Base-by-base conservation (phyloP, 2,329 filamentous ascomycete species). In the Fusarium sp. region DNA sequence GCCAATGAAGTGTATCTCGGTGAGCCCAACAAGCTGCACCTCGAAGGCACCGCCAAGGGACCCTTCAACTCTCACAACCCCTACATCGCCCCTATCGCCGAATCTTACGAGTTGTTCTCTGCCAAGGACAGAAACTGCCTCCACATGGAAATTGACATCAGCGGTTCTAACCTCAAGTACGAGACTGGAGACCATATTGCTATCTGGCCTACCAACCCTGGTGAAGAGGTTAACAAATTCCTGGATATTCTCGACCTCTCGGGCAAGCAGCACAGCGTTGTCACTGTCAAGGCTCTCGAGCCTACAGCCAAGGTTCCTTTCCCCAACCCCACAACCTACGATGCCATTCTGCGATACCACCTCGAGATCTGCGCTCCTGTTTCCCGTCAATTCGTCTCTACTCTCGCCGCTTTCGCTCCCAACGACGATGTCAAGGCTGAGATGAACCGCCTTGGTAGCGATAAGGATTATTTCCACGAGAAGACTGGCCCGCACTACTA, bases 161-260 rank as follows among this genome's bases (percentile, higher is more conserved):
- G 91, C 78, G 93, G 90, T 76, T 97, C 95, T 58, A 97, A 97
- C 81, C 86, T 99, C 71, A 90, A 89, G 47, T 99, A 99, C 86
- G 94, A 97, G 77, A 99, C 96, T 57, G 96, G 96, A 81, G 97
- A 99, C 80, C 97, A 99, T 82, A 93, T 99, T 79, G 96, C 96
- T 45, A 85, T 99, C 77, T 99, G 97, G 97, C 96, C 97, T 41
- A 97, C 94, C 55, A 99, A 99, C 82, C 87, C 96, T 65, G 96
- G 96, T 64, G 91, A 90, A 72, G 95, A 98, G 82, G 95, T 98
- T 49, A 94, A 98, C 78, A 91, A 94, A 59, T 94, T 99, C 84
- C 85, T 99, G 73, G 87, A 91, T 76, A 88, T 96, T 60, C 88
- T 97, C 72, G 94, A 90, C 70, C 88, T 98, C 44, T 84, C 86